Base-by-base conservation (phyloP, 1,284 basidiomycete species). In the Cryptococcus neoformans region DNA sequence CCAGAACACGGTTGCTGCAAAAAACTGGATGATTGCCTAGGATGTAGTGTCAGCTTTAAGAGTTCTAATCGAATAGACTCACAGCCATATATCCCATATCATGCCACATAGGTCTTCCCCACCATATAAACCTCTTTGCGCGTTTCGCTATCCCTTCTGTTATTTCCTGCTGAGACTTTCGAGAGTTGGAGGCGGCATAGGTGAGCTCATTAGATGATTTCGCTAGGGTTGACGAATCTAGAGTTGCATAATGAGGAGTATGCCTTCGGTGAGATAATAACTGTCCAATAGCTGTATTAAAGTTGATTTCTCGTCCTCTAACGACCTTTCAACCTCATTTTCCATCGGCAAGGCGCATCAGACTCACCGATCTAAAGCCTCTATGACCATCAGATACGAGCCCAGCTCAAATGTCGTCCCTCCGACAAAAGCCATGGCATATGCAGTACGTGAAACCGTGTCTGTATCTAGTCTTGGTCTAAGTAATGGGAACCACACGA, bases 1-100 rank as follows among this genome's bases (percentile, higher is more conserved):
- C 84, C 83, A 85, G 74, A 85, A 85, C 51, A 85, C 78, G 1
- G 80, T 80, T 0, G 84, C 84, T 0, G 80, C 83, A 52, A 75
- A 78, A 35, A 83, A 68, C 66, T 85, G 83, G 16, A 81, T 69
- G 47, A 81, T 75, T 0, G 80, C 81, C 69, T 72, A 52, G 4
- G 4, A 52, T 14, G 14, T 14, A 38, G n/a, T 9, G 28, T 51
- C 4, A 21, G 17, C 28, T 28, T 28, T 28, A 28, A 28, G 28
- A 28, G 28, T 28, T 4, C 4, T 28, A 28, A 28, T 28, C 28
- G 28, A 28, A 28, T 28, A 28, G 28, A 62, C 65, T 16, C 51
- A 69, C 67, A 0, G 81, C 83, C 2, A 82, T 68, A 66, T 83
- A 85, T 0, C 83, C 84, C 41, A 85, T 58, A 62, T 85, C 83